phyloP scores from a whole-genome alignment of 495 filamentous ascomycete species.

The Penicillium psychrofluorescens region DNA sequence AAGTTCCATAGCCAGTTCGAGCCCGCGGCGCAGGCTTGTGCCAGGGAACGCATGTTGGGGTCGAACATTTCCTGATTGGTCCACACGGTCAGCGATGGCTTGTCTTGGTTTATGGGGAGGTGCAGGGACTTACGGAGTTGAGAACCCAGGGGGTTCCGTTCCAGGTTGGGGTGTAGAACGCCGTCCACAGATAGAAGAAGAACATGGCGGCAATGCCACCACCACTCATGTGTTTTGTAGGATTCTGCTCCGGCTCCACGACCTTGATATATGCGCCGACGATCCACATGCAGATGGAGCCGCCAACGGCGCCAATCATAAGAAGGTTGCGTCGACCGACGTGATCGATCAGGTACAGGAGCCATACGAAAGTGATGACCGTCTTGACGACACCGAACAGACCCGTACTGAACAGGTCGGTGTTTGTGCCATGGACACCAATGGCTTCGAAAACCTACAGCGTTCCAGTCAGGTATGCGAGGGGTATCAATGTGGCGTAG shows the following conservation, averaged over 20 bases:
- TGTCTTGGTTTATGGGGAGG: not conserved
- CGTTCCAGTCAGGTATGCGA: too few relatives aligned
- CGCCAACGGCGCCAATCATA: constrained; percentile 64
- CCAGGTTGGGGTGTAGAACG: constrained; percentile 71
- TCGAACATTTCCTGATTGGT: constrained; percentile 46
- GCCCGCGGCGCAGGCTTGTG: constrained; percentile 59
- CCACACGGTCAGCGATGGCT: not conserved
- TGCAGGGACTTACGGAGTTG: constrained; percentile 38
- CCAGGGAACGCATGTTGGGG: constrained; percentile 55
- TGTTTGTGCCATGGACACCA: constrained; percentile 45
- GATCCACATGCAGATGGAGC: constrained; percentile 66
- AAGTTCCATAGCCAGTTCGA: constrained; percentile 77
- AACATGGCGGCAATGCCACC: constrained; percentile 65
- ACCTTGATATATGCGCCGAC: constrained; percentile 66
- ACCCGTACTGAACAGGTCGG: constrained; percentile 44
- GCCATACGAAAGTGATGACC: constrained; percentile 53
- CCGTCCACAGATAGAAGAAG: constrained; percentile 77
- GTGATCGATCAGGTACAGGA: constrained; percentile 64
- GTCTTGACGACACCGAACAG: constrained; percentile 51
- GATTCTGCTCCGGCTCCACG: constrained; percentile 35
- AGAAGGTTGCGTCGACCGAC: constrained; percentile 63
- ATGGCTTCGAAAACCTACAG: constrained; percentile 45
- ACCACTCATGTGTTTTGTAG: constrained; percentile 31
- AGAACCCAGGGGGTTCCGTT: constrained; percentile 66
- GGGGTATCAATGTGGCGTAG: too few relatives aligned